These are phyloP conservation scores for Xylogone sp. DNA, from an alignment of 2,329 filamentous ascomycete species.

Conservation along the genomic window DNA sequence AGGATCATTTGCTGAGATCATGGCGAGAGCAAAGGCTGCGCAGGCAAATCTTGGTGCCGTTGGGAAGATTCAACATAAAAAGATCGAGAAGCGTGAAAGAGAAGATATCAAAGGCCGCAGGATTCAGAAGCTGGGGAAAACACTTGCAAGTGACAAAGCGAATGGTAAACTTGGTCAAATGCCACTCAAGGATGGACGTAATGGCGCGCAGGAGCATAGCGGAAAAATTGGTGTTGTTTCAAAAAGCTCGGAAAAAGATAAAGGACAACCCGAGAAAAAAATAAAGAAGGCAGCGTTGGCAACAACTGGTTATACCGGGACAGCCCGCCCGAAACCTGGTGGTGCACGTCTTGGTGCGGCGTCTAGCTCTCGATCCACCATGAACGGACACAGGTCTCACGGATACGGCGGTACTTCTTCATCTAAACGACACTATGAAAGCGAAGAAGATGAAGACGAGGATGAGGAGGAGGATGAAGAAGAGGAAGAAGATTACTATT, in stretches of 20 bases:
- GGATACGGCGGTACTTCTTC: slow-evolving; percentile 28
- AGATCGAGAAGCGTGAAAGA: slow-evolving; percentile 57
- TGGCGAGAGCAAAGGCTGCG: slow-evolving; percentile 67
- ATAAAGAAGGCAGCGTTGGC: slow-evolving; percentile 57
- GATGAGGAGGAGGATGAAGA: slow-evolving; percentile 48
- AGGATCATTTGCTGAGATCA: slow-evolving; percentile 69
- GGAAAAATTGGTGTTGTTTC: slow-evolving; percentile 6
- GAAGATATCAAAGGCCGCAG: slow-evolving; percentile 23
- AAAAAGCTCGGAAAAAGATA: slow-evolving; percentile 4
- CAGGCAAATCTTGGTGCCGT: slow-evolving; percentile 58
- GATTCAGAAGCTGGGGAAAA: slow-evolving; percentile 16
- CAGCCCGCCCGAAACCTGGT: slow-evolving; percentile 54
- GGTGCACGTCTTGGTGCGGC: slow-evolving; percentile 25
- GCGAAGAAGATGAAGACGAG: slow-evolving; percentile 28
- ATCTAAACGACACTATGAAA: slow-evolving; percentile 33
- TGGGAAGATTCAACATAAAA: slow-evolving; percentile 72
- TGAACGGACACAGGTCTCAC: slow-evolving; percentile 12
- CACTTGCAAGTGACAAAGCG: slow-evolving; percentile 15
- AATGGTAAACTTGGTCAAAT: slow-evolving; percentile 14
- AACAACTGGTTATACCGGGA: slow-evolving; percentile 64
- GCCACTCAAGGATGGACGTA: slow-evolving; percentile 12
- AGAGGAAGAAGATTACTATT: slow-evolving; percentile 62
- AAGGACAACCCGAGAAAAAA: slow-evolving; percentile 47
- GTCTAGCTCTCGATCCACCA: slow-evolving; percentile 15
- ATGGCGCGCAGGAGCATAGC: slow-evolving; percentile 7